Conservation (phyloP, 495 filamentous ascomycete species). For the Hypoxylon lienhwacheense region DNA sequence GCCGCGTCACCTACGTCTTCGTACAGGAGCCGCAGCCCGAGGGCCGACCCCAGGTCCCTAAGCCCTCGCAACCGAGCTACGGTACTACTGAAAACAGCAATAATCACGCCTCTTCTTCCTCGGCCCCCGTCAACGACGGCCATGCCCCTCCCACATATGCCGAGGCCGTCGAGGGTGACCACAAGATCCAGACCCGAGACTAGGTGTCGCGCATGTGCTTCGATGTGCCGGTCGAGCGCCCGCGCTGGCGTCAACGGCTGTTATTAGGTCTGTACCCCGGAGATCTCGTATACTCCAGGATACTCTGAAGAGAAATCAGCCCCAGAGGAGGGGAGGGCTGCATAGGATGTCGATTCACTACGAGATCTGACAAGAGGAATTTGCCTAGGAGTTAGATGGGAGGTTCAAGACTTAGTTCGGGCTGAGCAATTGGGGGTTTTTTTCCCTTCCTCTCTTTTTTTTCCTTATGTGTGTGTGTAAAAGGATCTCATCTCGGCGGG, state of each 20-base stretch:
- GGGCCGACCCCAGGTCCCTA: constrained; percentile 26
- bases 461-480: neutral
- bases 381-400: constrained; percentile 5
- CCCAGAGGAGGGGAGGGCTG: too few relatives aligned
- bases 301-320: too few relatives aligned
- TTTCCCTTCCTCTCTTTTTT: neutral
- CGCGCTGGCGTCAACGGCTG: neutral
- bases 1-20: constrained; percentile 69
- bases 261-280: neutral
- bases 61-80: constrained; percentile 43
- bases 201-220: constrained; percentile 41
- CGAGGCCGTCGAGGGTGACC: constrained; percentile 81
- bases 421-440: neutral
- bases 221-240: neutral
- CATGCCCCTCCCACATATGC: constrained; percentile 73
- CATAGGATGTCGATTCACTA: too few relatives aligned
- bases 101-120: constrained; percentile 25
- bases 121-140: constrained; percentile 34
- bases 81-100: constrained; percentile 41
- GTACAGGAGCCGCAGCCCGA: constrained; percentile 47
- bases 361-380: neutral
- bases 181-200: constrained; percentile 80
- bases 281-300: neutral
- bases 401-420: neutral
- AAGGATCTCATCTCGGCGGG: neutral